Evolutionary conservation across 768 basidiomycete species (phyloP), one percentile per base, ranked within the genome.

Genomic region (Astraeus odoratus): DNA sequence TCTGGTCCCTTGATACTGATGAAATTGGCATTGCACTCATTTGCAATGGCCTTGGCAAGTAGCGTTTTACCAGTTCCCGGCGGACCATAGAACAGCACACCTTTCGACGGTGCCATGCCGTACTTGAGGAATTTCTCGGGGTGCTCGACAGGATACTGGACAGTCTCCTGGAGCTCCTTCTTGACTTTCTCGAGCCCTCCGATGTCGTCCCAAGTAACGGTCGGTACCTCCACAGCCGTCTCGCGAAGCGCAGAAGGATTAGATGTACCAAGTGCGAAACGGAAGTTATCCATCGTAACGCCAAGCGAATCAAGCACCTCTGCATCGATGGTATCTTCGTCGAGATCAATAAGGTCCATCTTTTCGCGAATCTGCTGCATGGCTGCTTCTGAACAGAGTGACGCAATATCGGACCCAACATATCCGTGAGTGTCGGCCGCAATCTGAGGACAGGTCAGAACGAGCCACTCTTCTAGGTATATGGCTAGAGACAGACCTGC

Each of bases 171-270:
- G 43, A 99, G 75, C 70, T 99, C 96, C 71, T 80, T 81, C 74
- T 99, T 98, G 86, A 99, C 96, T 69, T 98, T 98, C 95, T 96
- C 94, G 70, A 99, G 80, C 70, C 96, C 96, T 81, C 96, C 96
- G 62, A 98, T 83, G 57, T 99, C 96, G 81, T 93, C 86, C 96
- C 96, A 99, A 31, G 86, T 96, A 59, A 94, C 91, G 35, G 91
- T 97, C 12, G 96, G 96, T 44, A 98, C 93, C 69, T 99, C 96
- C 66, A 99, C 95, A 38, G 97, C 93, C 30, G 96, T 99, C 75
- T 99, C 96, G 65, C 96, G 88, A 39, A 98, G 86, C 10, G 96
- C 96, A 15, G 96, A 98, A 23, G 95, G 96, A 71, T 98, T 98
- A 57, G 93, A 94, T 23, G 84, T 81, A 48, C 96, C 96, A 44